Base-by-base conservation (phyloP, 345 rosid genomes). In the Citropsis articulata region DNA sequence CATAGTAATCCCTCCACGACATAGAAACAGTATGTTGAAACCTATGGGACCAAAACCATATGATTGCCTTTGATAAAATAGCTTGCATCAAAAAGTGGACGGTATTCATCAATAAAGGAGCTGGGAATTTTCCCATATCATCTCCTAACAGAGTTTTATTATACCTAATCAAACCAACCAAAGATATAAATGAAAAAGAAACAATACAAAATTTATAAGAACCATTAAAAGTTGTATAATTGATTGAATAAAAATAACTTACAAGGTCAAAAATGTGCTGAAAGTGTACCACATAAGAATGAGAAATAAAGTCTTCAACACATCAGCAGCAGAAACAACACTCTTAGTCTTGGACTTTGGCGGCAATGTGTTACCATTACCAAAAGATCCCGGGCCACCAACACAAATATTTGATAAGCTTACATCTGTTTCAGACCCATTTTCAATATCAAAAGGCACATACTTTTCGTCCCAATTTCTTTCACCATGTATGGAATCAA, bases 191-290 rank as follows among this genome's bases (percentile, higher is more conserved):
- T 10, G 63, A 66, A 61, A 77, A 56, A 64, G 69, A 24, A 35
- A 22, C 31, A 75, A 35, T 38, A 57, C 27, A n/a, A 5, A 64
- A 66, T 38, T 38, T 63, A 53, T 53, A 69, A 36, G 16, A 67
- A 69, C 42, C 27, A 27, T n/a, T 55, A 68, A 28, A 35, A 63
- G 65, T 19, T 27, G 13, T 8, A 36, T 48, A 25, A 63, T 66
- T 38, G 45, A 38, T 31, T 27, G 63, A 69, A 42, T 13, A 66
- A 78, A 66, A 65, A 36, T 75, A 80, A 90, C 99, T 94, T 87
- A 97, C 99, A 97, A 77, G 48, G 99, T 94, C 91, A 97, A 90
- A 89, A 97, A 91, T 61, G 99, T 97, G 91, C 99, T 97, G 89
- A 92, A 97, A 60, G 95, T 91, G 87, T 94, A 97, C 99, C 99